Percentiles rank a stretch among this genome's conserved stretches.
Evolutionary conservation across 768 basidiomycete genomes (phyloP).

Genomic region (Lyophyllum shimeji): DNA sequence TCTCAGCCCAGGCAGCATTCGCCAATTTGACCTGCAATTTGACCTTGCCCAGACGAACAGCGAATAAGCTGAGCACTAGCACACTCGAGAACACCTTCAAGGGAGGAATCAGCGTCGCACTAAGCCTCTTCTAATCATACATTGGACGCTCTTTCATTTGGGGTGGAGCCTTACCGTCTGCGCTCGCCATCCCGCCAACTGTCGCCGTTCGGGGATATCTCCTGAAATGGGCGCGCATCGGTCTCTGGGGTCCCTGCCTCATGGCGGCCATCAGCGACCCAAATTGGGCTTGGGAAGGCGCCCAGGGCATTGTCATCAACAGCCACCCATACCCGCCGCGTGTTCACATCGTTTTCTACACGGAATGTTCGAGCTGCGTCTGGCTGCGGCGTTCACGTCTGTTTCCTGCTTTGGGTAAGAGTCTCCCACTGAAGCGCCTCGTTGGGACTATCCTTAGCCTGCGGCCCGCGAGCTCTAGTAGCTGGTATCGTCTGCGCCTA

Average conservation of each 20-base stretch:
- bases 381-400: slow-evolving; percentile 4
- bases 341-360: slow-evolving; percentile 14
- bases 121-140: not conserved
- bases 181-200: not conserved
- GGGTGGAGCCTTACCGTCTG: not conserved
- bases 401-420: not conserved
- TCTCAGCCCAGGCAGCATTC: not conserved
- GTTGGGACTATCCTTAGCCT: not conserved
- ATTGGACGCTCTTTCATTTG: not conserved
- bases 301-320: slow-evolving; percentile 2
- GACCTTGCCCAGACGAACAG: no score
- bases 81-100: not conserved
- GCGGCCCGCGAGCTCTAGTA: not conserved
- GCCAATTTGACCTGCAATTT: no score
- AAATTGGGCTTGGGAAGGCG: slow-evolving; percentile 19
- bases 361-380: slow-evolving; percentile 2
- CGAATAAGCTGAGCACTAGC: not conserved
- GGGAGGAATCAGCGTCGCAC: not conserved
- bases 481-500: not conserved
- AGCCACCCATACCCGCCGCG: slow-evolving; percentile 18
- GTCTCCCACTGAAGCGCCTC: not conserved
- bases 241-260: slow-evolving; percentile 16
- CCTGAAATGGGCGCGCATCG: not conserved
- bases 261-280: slow-evolving; percentile 9
- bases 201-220: not conserved